These are phyloP conservation scores for Styphnolobium japonicum DNA, from an alignment of 306 rosid species.

Conservation along the genomic window DNA sequence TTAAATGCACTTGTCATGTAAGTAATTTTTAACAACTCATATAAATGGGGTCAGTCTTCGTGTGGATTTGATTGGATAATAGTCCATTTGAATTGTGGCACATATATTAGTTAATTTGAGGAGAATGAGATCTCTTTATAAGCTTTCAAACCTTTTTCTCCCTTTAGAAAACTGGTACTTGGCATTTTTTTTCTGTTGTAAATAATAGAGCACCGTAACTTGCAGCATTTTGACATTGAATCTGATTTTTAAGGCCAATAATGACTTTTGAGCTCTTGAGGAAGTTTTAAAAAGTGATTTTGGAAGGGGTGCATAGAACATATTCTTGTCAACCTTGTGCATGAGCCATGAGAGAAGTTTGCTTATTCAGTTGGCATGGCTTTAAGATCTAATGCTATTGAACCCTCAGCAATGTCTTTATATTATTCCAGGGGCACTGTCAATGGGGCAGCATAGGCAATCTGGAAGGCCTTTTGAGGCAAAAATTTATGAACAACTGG, in stretches of 20 bases:
- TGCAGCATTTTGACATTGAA: neutral
- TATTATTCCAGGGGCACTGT: slow-evolving; percentile 29
- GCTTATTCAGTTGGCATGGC: slow-evolving; percentile 16
- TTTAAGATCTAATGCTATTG: slow-evolving; percentile 21
- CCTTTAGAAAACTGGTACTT: neutral
- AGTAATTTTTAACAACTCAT: neutral
- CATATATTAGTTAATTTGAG: neutral
- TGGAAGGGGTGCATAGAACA: neutral
- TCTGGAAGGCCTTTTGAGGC: slow-evolving; percentile 50
- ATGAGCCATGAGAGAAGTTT: neutral
- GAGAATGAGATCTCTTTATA: slow-evolving; percentile 1
- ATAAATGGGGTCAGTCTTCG: neutral
- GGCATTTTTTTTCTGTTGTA: neutral
- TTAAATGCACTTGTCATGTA: neutral
- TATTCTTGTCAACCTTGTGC: neutral
- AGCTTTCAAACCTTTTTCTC: neutral
- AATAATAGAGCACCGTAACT: neutral
- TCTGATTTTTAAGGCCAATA: neutral
- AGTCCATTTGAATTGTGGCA: neutral
- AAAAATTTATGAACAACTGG: slow-evolving; percentile 40
- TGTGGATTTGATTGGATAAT: slow-evolving; percentile 8
- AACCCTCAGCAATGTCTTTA: slow-evolving; percentile 6
- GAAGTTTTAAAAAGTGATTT: neutral
- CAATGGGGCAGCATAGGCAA: slow-evolving; percentile 44
- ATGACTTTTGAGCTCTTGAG: slow-evolving; percentile 2